Base-by-base conservation (phyloP, 2,329 filamentous ascomycete species). In the Fusarium marasasianum region DNA sequence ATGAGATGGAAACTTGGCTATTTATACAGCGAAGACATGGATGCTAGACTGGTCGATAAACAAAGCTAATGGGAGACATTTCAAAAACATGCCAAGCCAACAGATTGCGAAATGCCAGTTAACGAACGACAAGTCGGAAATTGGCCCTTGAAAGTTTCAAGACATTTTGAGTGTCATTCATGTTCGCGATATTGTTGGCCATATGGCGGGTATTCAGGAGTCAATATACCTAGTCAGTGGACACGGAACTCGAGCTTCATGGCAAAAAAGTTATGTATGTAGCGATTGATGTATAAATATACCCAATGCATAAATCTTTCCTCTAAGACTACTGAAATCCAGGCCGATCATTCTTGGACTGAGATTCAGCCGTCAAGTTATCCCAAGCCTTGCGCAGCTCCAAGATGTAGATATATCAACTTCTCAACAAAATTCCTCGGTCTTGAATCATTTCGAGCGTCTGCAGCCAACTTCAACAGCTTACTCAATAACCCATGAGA, bases 251-350 rank as follows among this genome's bases (percentile, higher is more conserved):
- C 7, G 0, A 31, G 26, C 45, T 48, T 22, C 13, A 24, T 24
- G 8, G 1, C 11, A 22, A 1, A 8, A 2, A 22, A 12, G 11
- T 5, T 13, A 40, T 3, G 11, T 40, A 10, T 0, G 1, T 9
- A 43, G 22, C 14, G 1, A 43, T 14, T 24, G 41, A 15, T 43
- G 1, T 9, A 24, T 0, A 17, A 10, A 9, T 6, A 24, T 24
- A 43, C 5, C 8, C 22, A 6, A 17, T 2, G 41, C 41, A 24
- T 4, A 43, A 43, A 15, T 0, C 8, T 8, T 43, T 10, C 41
- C 22, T 17, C 6, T 9, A 24, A 17, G 6, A 24, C 6, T 43
- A n/a, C 13, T 15, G 14, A 22, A 1, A 10, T 15, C 14, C 1
- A 4, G 38, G 2, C 20, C 20, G 7, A 11, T 24, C 9, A n/a